phyloP scores from a whole-genome alignment of 2,329 filamentous ascomycete species.

The Gnomoniopsis smithogilvyi region DNA sequence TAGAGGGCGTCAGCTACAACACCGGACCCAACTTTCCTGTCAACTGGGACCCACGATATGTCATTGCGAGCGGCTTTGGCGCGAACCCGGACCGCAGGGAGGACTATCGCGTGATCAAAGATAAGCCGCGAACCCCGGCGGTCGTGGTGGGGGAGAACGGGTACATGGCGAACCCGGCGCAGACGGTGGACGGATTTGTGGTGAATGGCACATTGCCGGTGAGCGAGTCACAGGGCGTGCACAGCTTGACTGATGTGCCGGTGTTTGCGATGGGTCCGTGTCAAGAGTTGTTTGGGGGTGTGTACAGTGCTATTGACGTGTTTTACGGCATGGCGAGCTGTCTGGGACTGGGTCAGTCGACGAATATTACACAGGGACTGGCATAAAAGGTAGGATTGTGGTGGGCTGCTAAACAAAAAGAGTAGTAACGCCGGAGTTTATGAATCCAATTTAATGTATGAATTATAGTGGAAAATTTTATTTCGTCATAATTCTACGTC shows the following conservation, averaged over 20 bases:
- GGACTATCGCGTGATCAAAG: slow-evolving; percentile 69
- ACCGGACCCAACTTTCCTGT: slow-evolving; percentile 74
- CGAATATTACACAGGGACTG: slow-evolving; percentile 19
- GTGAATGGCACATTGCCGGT: slow-evolving; percentile 73
- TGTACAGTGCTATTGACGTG: slow-evolving; percentile 68
- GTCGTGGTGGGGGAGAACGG: slow-evolving; percentile 45
- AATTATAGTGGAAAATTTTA: too few species aligned
- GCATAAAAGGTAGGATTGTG: neutral
- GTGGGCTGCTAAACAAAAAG: neutral
- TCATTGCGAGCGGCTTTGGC: slow-evolving; percentile 68
- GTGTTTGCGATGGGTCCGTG: slow-evolving; percentile 78
- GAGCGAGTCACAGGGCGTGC: slow-evolving; percentile 63
- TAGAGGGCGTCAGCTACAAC: slow-evolving; percentile 61
- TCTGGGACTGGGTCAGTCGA: slow-evolving; percentile 49
- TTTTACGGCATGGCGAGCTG: slow-evolving; percentile 73
- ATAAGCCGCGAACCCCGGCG: slow-evolving; percentile 61
- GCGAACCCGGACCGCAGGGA: slow-evolving; percentile 75
- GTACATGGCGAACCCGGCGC: slow-evolving; percentile 52
- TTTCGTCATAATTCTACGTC: too few species aligned
- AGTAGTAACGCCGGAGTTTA: neutral
- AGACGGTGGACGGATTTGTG: slow-evolving; percentile 60
- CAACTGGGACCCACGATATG: slow-evolving; percentile 84
- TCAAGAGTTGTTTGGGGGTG: slow-evolving; percentile 70
- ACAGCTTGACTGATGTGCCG: slow-evolving; percentile 74
- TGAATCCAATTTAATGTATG: neutral